These are phyloP conservation scores for Eucalyptus sideroxylon DNA, from an alignment of 345 rosid species.

Conservation along the genomic window DNA sequence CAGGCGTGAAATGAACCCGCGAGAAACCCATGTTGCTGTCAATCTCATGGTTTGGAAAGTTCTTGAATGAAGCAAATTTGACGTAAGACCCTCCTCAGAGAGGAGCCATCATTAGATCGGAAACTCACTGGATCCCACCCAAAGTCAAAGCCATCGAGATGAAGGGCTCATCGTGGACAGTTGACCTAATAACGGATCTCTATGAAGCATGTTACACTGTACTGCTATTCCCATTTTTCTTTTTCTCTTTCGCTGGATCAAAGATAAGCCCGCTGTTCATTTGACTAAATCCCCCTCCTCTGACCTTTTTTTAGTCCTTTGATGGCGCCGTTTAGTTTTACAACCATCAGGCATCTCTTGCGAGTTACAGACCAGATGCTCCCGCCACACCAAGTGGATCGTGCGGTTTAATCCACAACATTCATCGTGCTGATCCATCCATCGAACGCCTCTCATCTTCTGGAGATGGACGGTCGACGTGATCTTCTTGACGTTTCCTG, in stretches of 20 bases:
- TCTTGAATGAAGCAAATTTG: not conserved
- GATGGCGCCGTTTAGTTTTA: not conserved
- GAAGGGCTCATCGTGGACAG: not conserved
- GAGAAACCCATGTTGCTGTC: not conserved
- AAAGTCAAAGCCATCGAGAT: not conserved
- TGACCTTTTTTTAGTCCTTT: not conserved
- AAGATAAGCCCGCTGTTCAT: not conserved
- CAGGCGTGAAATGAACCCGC: not conserved
- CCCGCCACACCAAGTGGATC: not conserved
- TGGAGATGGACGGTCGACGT: not conserved
- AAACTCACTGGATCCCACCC: not conserved
- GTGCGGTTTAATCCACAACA: not conserved
- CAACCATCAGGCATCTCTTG: not conserved
- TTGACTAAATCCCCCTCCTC: not conserved
- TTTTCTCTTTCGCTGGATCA: not conserved
- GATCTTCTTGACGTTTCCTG: not conserved
- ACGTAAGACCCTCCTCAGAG: not conserved
- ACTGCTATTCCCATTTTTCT: not conserved
- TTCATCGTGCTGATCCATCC: not conserved
- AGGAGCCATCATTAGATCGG: not conserved
- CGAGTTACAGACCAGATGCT: not conserved
- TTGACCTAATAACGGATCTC: conserved; percentile 3
- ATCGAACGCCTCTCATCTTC: not conserved
- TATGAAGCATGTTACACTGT: not conserved
- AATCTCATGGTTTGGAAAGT: not conserved